These are phyloP conservation scores for Kazachstania taianensis DNA, from an alignment of 805 yeast genomes.

Conservation along the genomic window DNA sequence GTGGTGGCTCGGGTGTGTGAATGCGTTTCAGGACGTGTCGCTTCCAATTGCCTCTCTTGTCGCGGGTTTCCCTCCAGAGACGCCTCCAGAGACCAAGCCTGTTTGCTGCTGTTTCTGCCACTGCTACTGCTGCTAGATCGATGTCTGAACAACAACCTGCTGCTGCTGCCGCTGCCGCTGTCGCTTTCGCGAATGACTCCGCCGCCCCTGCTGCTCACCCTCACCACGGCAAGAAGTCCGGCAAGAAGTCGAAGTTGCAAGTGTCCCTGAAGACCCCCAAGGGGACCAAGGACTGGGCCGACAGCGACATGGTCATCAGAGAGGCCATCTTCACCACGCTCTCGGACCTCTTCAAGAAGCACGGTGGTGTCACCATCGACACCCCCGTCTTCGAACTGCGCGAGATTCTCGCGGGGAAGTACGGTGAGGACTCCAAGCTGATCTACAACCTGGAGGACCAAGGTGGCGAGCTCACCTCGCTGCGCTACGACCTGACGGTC, in stretches of 20 bases:
- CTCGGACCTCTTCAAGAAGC: constrained; percentile 73
- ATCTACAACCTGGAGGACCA: constrained; percentile 95
- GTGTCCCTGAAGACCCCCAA: constrained; percentile 89
- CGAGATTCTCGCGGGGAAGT: constrained; percentile 92
- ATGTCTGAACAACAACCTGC: constrained; percentile 14
- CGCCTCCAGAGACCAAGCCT: no score
- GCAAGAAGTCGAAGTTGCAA: constrained; percentile 40
- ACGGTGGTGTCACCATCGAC: constrained; percentile 97
- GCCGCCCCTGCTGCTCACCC: constrained; percentile 12
- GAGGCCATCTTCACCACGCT: constrained; percentile 73
- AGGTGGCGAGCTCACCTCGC: constrained; percentile 94
- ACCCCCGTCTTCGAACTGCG: constrained; percentile 96
- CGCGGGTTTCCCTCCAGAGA: constrained; percentile 3
- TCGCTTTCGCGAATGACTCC: constrained; percentile 3
- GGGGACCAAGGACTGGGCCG: constrained; percentile 98
- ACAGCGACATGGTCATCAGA: constrained; percentile 91
- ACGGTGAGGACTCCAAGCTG: constrained; percentile 96
- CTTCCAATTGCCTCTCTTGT: constrained; percentile 1
- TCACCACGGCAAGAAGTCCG: constrained; percentile 9
- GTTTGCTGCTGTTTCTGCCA: no score
- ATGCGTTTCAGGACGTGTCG: no score
- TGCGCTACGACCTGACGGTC: constrained; percentile 94
- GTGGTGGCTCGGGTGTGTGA: no score
- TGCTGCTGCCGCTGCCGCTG: not conserved
- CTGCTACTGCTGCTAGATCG: not conserved